Evolutionary conservation across 768 basidiomycete genomes (phyloP), one percentile per base, ranked within the genome.

Genomic region (Pleurotus eryngii): DNA sequence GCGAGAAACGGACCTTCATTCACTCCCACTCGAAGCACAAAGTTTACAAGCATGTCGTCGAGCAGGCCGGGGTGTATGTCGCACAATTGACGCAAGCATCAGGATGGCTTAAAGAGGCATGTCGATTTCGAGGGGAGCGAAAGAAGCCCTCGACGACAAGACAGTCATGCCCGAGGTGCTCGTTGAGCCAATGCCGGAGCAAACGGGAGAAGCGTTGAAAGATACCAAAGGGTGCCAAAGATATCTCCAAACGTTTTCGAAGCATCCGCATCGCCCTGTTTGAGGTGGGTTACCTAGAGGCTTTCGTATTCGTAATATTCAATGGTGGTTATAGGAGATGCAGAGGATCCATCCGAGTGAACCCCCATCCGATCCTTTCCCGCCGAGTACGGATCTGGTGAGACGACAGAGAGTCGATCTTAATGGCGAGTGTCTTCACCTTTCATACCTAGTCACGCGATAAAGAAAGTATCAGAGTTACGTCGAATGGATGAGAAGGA

Each of bases 401-500:
- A 35, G 1, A 9, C 8, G 30, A 35, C 8, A 35, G 8, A 35
- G 30, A 35, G 30, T 35, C 7, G 30, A 35, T 35, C 8, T 35
- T 9, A 35, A 35, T 35, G 30, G 30, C 7, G 8, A 35, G 30
- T 35, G 2, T 35, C 2, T 8, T 35, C 8, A 35, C 8, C 30
- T 35, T 9, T 35, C 30, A 9, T 35, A 9, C 7, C 24, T 26
- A 12, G 22, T 20, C 14, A 48, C 12, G 6, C 6, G 46, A 20
- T 14, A 14, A 15, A 48, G 14, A 20, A 8, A 20, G 6, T 5
- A 8, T 48, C 42, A 30, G 27, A 39, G 15, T 22, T 42, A 40
- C 51, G 39, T 15, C 38, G 38, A n/a, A 53, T 53, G 51, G 51
- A 18, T 6, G 51, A 53, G n/a, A 30, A 42, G 37, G 38, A 53